A percentile compares a stretch with the other conserved stretches of the same genome.
Conservation (phyloP, 2,329 filamentous ascomycete species). For the Cercospora brassicicola region DNA sequence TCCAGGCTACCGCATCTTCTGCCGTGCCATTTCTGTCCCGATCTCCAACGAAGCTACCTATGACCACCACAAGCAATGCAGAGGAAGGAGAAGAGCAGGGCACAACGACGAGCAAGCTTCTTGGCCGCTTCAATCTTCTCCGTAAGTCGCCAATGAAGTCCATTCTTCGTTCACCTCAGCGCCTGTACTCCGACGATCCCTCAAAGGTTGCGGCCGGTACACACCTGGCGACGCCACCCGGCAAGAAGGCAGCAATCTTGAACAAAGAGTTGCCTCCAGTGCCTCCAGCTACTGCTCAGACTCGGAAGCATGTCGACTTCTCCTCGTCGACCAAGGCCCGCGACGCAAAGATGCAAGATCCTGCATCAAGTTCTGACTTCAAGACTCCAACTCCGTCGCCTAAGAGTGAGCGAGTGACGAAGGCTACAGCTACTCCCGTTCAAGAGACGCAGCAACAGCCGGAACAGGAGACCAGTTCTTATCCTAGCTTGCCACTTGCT, state of each 20-base stretch:
- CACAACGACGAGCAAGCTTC: constrained; percentile 38
- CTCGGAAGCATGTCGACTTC: constrained; percentile 80
- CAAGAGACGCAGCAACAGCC: constrained; percentile 6
- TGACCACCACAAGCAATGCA: constrained; percentile 6
- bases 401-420: constrained; percentile 16
- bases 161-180: constrained; percentile 61
- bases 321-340: constrained; percentile 59
- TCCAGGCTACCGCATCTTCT: constrained; percentile 13
- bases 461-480: background rate
- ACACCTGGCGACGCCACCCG: constrained; percentile 50
- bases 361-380: constrained; percentile 27
- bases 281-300: constrained; percentile 49
- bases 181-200: constrained; percentile 61
- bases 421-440: constrained; percentile 8
- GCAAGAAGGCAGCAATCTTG: constrained; percentile 25
- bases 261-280: constrained; percentile 20
- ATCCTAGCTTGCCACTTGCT: constrained; percentile 24
- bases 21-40: constrained; percentile 36
- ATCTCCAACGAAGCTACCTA: constrained; percentile 36
- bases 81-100: constrained; percentile 35
- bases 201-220: constrained; percentile 61
- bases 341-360: constrained; percentile 33
- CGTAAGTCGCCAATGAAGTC: constrained; percentile 59
- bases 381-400: constrained; percentile 36
- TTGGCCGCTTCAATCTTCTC: constrained; percentile 50